These are phyloP conservation scores for Kwoniella dejecticola DNA, from an alignment of 768 basidiomycete species.

Conservation along the genomic window DNA sequence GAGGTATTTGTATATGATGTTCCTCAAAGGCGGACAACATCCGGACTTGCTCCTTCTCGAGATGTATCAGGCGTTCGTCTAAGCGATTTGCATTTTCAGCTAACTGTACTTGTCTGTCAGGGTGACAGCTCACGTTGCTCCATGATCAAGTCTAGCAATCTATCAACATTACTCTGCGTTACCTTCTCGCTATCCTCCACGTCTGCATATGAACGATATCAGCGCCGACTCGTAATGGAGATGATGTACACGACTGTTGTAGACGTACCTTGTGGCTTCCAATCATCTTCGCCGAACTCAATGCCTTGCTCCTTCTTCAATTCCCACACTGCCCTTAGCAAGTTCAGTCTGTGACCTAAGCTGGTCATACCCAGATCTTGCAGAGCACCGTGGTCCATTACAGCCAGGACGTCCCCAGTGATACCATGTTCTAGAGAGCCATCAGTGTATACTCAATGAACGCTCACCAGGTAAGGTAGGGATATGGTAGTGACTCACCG, in stretches of 20 bases:
- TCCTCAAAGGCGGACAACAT: constrained; percentile 38
- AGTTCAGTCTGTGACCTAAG: constrained; percentile 85
- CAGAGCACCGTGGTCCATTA: constrained; percentile 79
- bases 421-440: constrained; percentile 77
- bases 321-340: constrained; percentile 88
- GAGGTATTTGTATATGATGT: constrained; percentile 29
- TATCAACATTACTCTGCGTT: constrained; percentile 23
- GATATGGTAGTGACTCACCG: constrained; percentile 62
- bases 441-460: constrained; percentile 21
- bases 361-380: constrained; percentile 85
- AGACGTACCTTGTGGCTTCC: constrained; percentile 45
- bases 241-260: background rate
- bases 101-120: background rate
- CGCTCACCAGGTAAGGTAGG: too few species aligned
- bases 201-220: constrained; percentile 5
- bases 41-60: constrained; percentile 47
- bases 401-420: constrained; percentile 82
- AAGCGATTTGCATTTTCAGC: background rate
- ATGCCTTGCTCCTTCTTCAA: constrained; percentile 82
- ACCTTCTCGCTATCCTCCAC: constrained; percentile 16
- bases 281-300: constrained; percentile 48
- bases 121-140: constrained; percentile 47
- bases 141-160: constrained; percentile 41
- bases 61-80: constrained; percentile 50
- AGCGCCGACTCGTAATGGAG: too few species aligned